Base-by-base conservation (phyloP, 192 early-diverging fungal species). In the Podila clonocystis region DNA sequence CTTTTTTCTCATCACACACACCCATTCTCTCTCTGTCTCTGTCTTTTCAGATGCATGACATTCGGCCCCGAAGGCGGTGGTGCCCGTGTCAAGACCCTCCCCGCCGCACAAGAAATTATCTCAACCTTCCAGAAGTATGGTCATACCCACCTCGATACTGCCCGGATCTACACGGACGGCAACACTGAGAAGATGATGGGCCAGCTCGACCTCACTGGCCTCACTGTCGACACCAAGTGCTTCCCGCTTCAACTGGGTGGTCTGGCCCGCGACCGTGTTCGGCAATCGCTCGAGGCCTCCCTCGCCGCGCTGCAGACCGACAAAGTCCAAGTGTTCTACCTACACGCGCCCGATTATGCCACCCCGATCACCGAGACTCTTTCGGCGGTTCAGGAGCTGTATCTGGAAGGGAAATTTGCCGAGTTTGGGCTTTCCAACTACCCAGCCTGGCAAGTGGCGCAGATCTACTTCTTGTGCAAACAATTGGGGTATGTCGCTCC, bases 301-400 rank as follows among this genome's bases (percentile, higher is more conserved):
- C 74, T 91, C 20, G 73, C 24, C 15, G 91, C 91, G 8, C 68
- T 92, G 28, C 72, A 79, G 9, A 72, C 70, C 4, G 58, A 86
- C 20, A 82, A 85, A 62, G 89, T 91, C 28, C 87, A 90, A 50
- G 85, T 92, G 2, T 92, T 92, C 72, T 92, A 92, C 65, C 82
- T 92, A 3, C 91, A 92, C 65, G 89, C 89, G 0, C 91, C 91
- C 0, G 91, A 92, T 60, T 86, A 90, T 70, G 73, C 83, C 0
- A 86, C 84, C 4, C 88, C 89, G 26, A 85, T 89, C 58, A 83
- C 84, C 60, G 66, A 79, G 11, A 92, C 91, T 9, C 73, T 92
- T 7, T 34, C 66, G 31, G 88, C 88, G 26, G 89, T 92, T 24
- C 72, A 92, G 19, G 85, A 91, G 50, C 50, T 92, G 38, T 88